Percentiles rank a stretch among this genome's conserved stretches.
These are phyloP conservation scores for Protomyces lactucae-debilis DNA, from an alignment of 1,139 yeast genomes.

Conservation along the genomic window DNA sequence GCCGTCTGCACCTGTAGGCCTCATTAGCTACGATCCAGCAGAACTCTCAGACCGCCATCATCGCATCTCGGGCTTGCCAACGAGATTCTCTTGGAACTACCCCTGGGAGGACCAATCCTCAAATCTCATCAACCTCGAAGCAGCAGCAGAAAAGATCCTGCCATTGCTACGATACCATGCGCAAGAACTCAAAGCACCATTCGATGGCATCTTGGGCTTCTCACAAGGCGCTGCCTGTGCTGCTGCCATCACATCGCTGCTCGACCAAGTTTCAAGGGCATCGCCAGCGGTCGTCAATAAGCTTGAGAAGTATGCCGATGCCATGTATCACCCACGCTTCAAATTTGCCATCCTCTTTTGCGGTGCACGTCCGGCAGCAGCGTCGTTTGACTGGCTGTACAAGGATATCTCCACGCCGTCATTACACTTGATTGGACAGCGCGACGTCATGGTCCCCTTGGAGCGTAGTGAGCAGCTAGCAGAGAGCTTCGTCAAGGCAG, in stretches of 20 bases:
- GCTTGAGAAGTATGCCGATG: constrained; percentile 32
- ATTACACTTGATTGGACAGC: constrained; percentile 75
- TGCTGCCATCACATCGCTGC: constrained; percentile 34
- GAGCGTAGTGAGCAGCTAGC: constrained; percentile 57
- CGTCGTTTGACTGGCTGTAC: constrained; percentile 49
- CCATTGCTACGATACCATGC: constrained; percentile 42
- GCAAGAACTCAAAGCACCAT: constrained; percentile 69
- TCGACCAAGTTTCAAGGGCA: neutral
- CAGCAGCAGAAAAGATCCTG: neutral
- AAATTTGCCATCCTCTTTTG: constrained; percentile 74
- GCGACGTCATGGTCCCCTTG: constrained; percentile 81
- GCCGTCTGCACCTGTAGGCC: constrained; percentile 7
- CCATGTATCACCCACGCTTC: constrained; percentile 46
- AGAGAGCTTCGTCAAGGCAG: constrained; percentile 47
- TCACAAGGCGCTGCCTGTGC: constrained; percentile 92
- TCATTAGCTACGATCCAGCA: constrained; percentile 8
- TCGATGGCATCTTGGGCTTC: constrained; percentile 81
- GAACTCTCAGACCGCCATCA: constrained; percentile 12
- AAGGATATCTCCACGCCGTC: constrained; percentile 49
- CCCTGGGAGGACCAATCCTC: constrained; percentile 8
- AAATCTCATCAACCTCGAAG: constrained; percentile 13
- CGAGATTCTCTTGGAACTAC: constrained; percentile 10
- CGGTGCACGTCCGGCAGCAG: constrained; percentile 64
- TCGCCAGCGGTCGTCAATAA: constrained; percentile 29
- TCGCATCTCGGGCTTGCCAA: neutral